Evolutionary conservation across 2,329 filamentous ascomycete genomes (phyloP).

Genomic region (Zalaria sp.): DNA sequence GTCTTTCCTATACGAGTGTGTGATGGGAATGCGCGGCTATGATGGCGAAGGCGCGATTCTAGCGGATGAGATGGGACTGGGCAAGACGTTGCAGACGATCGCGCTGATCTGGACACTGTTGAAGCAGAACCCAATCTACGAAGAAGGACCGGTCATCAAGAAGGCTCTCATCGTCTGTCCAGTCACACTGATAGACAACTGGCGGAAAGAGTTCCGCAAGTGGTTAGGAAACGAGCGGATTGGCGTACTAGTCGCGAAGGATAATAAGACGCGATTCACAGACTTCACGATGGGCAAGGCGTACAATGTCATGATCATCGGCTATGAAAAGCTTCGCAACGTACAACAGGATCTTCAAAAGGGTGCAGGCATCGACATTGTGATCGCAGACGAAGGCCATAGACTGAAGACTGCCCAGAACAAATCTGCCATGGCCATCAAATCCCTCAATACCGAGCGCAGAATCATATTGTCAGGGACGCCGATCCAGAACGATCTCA

Average conservation of each 20-base stretch:
- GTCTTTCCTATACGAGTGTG: constrained; percentile 58
- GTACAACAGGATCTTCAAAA: constrained; percentile 52
- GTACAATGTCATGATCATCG: constrained; percentile 60
- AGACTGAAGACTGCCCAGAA: constrained; percentile 55
- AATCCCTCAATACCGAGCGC: constrained; percentile 45
- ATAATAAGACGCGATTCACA: constrained; percentile 45
- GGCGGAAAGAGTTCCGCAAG: constrained; percentile 59
- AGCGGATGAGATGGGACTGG: constrained; percentile 63
- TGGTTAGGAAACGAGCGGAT: constrained; percentile 60
- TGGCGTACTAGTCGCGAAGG: constrained; percentile 52
- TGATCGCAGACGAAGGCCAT: constrained; percentile 58
- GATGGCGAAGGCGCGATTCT: constrained; percentile 56
- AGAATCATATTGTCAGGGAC: constrained; percentile 53
- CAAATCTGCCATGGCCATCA: constrained; percentile 52
- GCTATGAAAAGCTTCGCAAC: constrained; percentile 54
- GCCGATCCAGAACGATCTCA: constrained; percentile 54
- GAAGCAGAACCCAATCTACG: constrained; percentile 55
- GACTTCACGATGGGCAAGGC: constrained; percentile 56
- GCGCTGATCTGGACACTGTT: constrained; percentile 56
- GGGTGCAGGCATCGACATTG: constrained; percentile 50
- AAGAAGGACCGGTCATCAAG: constrained; percentile 45
- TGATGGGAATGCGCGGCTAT: constrained; percentile 56
- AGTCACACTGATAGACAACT: constrained; percentile 58
- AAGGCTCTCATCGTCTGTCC: constrained; percentile 63
- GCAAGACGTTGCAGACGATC: constrained; percentile 62